These are phyloP conservation scores for Tephrocybe sp. DNA, from an alignment of 768 basidiomycete genomes.

Conservation along the genomic window DNA sequence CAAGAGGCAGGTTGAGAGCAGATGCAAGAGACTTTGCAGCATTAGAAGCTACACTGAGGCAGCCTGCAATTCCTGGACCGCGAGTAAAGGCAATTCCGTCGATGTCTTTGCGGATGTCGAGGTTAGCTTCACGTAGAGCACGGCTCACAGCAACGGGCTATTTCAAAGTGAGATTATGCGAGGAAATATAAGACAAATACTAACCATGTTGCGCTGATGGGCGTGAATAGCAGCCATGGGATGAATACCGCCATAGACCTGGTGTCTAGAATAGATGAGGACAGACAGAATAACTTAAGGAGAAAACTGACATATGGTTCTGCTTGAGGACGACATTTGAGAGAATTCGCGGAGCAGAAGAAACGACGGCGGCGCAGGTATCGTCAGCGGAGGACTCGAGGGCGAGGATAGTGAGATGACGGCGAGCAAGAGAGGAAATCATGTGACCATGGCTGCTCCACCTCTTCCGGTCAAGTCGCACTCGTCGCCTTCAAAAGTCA, in stretches of 20 bases:
- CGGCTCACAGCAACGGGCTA: slow-evolving; percentile 72
- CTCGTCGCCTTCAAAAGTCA: slow-evolving; percentile 52
- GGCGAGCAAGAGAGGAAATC: slow-evolving; percentile 4
- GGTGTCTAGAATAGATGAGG: slow-evolving; percentile 39
- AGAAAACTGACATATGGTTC: slow-evolving; percentile 48
- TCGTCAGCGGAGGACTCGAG: slow-evolving; percentile 93
- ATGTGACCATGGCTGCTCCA: slow-evolving; percentile 30
- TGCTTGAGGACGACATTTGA: slow-evolving; percentile 90
- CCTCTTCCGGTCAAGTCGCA: slow-evolving; percentile 36
- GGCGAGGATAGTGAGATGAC: slow-evolving; percentile 62
- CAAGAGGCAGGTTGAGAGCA: slow-evolving; percentile 69
- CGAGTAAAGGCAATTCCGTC: slow-evolving; percentile 91
- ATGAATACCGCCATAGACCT: slow-evolving; percentile 69
- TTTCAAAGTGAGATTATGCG: neutral
- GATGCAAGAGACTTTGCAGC: slow-evolving; percentile 87
- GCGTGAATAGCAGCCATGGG: slow-evolving; percentile 72
- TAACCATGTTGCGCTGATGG: slow-evolving; percentile 79
- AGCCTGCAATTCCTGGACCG: slow-evolving; percentile 83
- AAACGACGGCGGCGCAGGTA: slow-evolving; percentile 86
- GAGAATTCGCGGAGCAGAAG: slow-evolving; percentile 62
- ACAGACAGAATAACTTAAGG: neutral
- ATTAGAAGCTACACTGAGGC: slow-evolving; percentile 74
- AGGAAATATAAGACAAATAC: neutral
- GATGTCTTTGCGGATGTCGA: slow-evolving; percentile 55
- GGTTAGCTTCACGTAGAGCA: slow-evolving; percentile 64